These are phyloP conservation scores for Trichoderma afroharzianum DNA, from an alignment of 2,329 filamentous ascomycete genomes.

Conservation along the genomic window DNA sequence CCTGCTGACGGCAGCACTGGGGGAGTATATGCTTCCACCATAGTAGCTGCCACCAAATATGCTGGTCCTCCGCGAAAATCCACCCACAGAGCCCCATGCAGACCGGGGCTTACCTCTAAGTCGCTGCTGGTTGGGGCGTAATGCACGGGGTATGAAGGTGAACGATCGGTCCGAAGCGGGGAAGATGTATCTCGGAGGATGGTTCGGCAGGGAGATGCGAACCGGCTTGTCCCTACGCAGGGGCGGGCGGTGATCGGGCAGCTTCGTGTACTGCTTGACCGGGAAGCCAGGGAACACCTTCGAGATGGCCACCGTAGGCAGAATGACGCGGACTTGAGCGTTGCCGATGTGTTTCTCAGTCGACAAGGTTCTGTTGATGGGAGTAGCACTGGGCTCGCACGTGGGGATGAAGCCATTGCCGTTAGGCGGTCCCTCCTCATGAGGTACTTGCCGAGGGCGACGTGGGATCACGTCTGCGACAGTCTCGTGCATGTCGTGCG, in stretches of 20 bases:
- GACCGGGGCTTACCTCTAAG: conserved; percentile 65
- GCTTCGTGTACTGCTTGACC: conserved; percentile 85
- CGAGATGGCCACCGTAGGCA: conserved; percentile 71
- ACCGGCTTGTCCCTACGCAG: conserved; percentile 95
- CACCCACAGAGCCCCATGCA: conserved; percentile 62
- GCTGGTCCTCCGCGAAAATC: conserved; percentile 76
- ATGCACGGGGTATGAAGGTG: conserved; percentile 92
- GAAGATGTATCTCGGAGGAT: conserved; percentile 82
- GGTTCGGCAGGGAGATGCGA: conserved; percentile 80
- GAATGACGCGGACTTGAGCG: conserved; percentile 75
- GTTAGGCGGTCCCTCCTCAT: conserved; percentile 50
- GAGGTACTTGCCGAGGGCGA: conserved; percentile 41
- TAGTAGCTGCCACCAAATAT: conserved; percentile 67
- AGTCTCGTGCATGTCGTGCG: conserved; percentile 88
- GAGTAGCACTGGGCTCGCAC: conserved; percentile 55
- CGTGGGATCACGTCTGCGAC: conserved; percentile 46
- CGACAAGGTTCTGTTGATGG: conserved; percentile 75
- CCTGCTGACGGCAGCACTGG: conserved; percentile 83
- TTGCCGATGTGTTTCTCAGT: conserved; percentile 81
- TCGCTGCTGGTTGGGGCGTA: conserved; percentile 91
- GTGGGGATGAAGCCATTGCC: conserved; percentile 54
- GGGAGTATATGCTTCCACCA: conserved; percentile 79
- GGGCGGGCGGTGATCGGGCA: conserved; percentile 91
- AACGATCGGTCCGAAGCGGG: conserved; percentile 88
- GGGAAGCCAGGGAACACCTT: conserved; percentile 71